Evolutionary conservation across 768 basidiomycete genomes (phyloP), one percentile per base, ranked within the genome.

Genomic region (Pleurotus tuoliensis): DNA sequence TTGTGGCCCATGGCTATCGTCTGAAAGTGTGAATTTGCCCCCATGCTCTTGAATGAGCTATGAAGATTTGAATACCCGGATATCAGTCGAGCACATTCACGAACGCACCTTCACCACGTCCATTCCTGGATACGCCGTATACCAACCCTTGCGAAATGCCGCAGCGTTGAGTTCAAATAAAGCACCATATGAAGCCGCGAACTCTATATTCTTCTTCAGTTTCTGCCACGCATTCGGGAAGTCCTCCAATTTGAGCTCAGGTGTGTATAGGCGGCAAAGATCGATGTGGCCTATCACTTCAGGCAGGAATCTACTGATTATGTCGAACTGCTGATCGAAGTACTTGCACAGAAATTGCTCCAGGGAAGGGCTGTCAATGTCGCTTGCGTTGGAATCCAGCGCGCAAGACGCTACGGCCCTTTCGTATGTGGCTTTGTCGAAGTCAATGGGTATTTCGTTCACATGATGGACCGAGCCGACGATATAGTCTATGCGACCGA

Each of bases 391-490:
- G 43, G 65, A 58, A 24, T 65, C 56, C 50, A 67, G 62, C 8
- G 68, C 61, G 58, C 76, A 72, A 61, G 74, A 75, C 49, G 67
- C 69, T 56, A 96, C 66, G 5, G 88, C 84, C 47, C 69, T 73
- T 55, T 82, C 73, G 76, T 83, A 96, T 7, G 88, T 93, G 22
- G 72, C 62, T 39, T 76, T 63, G 73, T 97, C 93, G 62, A 98
- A 94, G 72, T 99, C 97, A 71, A 99, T 96, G 6, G 95, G 93
- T 40, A 90, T 81, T 18, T 74, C 78, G 66, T 86, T 82, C 69
- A 94, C 93, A 64, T 98, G 96, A 68, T 99, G 97, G 5, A 99
- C 76, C 34, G 90, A 92, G 22, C 97, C 96, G 53, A 98, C 92
- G 65, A 98, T 66, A 70, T 93, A 98, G 64, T 98, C 87, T 58